A percentile compares a stretch with the other conserved stretches of the same genome.
Conservation (phyloP, 495 filamentous ascomycete species). For the Lophium mytilinum region DNA sequence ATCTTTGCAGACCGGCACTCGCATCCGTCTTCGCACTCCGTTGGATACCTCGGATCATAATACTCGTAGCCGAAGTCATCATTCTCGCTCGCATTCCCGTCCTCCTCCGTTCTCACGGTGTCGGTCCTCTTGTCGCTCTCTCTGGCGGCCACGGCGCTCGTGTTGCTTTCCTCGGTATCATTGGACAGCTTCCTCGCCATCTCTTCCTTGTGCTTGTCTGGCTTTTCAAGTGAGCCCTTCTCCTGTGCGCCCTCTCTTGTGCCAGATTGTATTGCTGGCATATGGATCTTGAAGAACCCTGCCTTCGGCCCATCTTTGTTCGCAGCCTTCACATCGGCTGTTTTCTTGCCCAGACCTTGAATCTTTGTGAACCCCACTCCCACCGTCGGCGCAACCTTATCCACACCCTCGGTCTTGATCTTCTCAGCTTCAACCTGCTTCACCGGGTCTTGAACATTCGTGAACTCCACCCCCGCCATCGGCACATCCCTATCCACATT, state of each 20-base stretch:
- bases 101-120: slow-evolving; percentile 1
- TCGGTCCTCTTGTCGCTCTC: neutral
- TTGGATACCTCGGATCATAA: slow-evolving; percentile 48
- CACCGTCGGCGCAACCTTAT: too few relatives aligned
- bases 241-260: too few relatives aligned
- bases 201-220: too few relatives aligned
- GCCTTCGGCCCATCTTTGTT: neutral
- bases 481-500: too few relatives aligned
- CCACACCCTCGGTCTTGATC: neutral
- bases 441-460: slow-evolving; percentile 36
- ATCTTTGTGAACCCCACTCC: slow-evolving; percentile 50
- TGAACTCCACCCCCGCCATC: slow-evolving; percentile 50
- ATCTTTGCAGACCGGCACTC: too few relatives aligned
- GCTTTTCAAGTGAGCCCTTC: too few relatives aligned
- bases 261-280: too few relatives aligned
- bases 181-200: too few relatives aligned
- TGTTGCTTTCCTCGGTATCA: too few relatives aligned
- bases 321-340: slow-evolving; percentile 7
- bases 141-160: slow-evolving; percentile 34
- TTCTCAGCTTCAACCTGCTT: slow-evolving; percentile 11
- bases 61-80: slow-evolving; percentile 34
- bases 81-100: slow-evolving; percentile 40
- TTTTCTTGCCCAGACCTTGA: slow-evolving; percentile 17
- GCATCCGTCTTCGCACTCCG: slow-evolving; percentile 32
- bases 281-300: slow-evolving; percentile 20